Evolutionary conservation across 139 green algal species (phyloP).

Genomic region (Tetraselmis striata): DNA sequence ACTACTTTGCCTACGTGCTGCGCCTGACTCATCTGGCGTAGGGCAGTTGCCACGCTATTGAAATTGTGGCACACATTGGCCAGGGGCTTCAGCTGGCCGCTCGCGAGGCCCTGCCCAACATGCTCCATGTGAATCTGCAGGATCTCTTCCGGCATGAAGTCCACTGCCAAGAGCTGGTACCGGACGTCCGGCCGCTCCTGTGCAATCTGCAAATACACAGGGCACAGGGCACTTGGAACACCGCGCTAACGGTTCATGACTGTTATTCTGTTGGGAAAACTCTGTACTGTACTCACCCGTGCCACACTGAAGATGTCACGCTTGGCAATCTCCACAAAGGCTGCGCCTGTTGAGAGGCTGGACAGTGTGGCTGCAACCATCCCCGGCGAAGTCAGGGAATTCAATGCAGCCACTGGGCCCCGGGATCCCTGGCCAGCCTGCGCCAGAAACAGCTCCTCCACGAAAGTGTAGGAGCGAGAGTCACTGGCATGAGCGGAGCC

Average conservation of each 20-base stretch:
- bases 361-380: conserved; percentile 65
- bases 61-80: conserved; percentile 33
- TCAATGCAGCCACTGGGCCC: conserved; percentile 47
- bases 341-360: conserved; percentile 38
- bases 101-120: background rate
- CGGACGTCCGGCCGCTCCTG: conserved; percentile 70
- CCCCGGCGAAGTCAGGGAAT: conserved; percentile 80
- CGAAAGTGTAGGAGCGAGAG: conserved; percentile 60
- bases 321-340: conserved; percentile 83
- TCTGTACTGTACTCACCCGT: background rate
- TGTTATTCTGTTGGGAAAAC: too few species aligned
- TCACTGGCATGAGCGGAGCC: conserved; percentile 34
- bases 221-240: too few species aligned
- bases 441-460: conserved; percentile 34
- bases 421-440: background rate
- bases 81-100: conserved; percentile 27
- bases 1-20: conserved; percentile 58
- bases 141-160: conserved; percentile 65
- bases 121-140: conserved; percentile 1
- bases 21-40: conserved; percentile 54
- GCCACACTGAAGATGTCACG: conserved; percentile 71
- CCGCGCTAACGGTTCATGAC: too few species aligned
- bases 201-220: background rate
- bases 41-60: conserved; percentile 29
- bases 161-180: conserved; percentile 71